Evolutionary conservation across 192 early-diverging fungal genomes (phyloP).

Genomic region (Coemansia sp.): DNA sequence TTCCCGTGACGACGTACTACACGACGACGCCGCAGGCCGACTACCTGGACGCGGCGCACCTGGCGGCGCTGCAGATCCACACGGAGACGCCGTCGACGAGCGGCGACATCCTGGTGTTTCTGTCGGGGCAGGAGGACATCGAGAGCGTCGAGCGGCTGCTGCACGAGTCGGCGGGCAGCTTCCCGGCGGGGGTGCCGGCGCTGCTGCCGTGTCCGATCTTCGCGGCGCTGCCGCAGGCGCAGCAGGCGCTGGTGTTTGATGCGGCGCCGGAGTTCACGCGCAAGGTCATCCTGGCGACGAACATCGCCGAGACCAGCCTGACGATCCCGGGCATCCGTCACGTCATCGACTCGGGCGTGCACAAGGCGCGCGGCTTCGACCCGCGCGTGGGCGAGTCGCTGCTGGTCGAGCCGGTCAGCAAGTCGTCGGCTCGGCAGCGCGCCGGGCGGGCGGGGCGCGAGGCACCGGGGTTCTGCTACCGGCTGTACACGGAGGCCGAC

Average conservation of each 20-base stretch:
- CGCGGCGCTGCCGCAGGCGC: constrained; percentile 84
- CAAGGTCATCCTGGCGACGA: constrained; percentile 94
- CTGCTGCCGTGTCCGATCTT: constrained; percentile 88
- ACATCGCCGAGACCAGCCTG: constrained; percentile 98
- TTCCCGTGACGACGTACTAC: constrained; percentile 82
- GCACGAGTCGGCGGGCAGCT: constrained; percentile 37
- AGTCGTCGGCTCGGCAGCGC: constrained; percentile 88
- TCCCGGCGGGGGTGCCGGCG: constrained; percentile 45
- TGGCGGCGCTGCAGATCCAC: constrained; percentile 89
- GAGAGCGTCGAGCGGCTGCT: constrained; percentile 87
- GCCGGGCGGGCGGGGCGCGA: constrained; percentile 96
- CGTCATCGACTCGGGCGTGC: constrained; percentile 92
- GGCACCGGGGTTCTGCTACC: constrained; percentile 86
- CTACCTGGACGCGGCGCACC: constrained; percentile 87
- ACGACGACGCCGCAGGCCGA: constrained; percentile 81
- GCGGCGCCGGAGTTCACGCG: constrained; percentile 79
- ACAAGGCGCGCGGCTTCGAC: constrained; percentile 89
- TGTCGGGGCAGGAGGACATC: constrained; percentile 91
- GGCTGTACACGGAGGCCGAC: constrained; percentile 86
- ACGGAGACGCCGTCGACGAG: constrained; percentile 64
- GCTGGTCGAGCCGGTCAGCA: constrained; percentile 83
- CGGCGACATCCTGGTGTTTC: constrained; percentile 94
- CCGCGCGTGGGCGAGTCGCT: constrained; percentile 90
- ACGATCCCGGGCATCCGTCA: constrained; percentile 94
- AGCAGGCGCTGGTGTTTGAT: constrained; percentile 90